Percentiles rank a stretch among this genome's conserved stretches.
Evolutionary conservation across 305 asterid species (phyloP).

Genomic region (Coffea humblotiana): DNA sequence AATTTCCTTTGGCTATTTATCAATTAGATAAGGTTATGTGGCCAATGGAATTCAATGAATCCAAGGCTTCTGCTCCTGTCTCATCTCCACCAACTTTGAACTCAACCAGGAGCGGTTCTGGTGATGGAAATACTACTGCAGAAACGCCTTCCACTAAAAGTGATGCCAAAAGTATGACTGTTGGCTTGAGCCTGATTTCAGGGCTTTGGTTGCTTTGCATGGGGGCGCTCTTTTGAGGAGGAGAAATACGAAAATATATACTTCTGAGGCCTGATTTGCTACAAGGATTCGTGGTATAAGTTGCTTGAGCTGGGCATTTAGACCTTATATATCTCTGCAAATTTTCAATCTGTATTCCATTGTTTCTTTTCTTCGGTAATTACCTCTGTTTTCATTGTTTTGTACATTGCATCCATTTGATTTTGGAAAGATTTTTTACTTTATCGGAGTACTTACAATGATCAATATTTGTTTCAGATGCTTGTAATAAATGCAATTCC

Average conservation of each 20-base stretch:
- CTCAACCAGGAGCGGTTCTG: conserved; percentile 20
- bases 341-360: not conserved
- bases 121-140: conserved; percentile 12
- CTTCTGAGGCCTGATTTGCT: not conserved
- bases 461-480: not conserved
- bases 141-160: conserved; percentile 15
- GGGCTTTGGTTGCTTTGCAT: conserved; percentile 43
- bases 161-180: conserved; percentile 36
- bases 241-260: not conserved
- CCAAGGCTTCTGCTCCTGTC: conserved; percentile 38
- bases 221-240: conserved; percentile 10
- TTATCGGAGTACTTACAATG: not conserved
- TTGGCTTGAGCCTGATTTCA: conserved; percentile 44
- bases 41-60: conserved; percentile 47
- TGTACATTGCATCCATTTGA: conserved; percentile 9
- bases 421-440: not conserved
- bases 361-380: not conserved
- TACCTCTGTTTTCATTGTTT: not conserved
- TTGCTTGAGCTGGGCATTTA: not conserved
- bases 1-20: conserved; percentile 69
- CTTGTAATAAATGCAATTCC: not conserved
- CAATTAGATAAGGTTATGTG: conserved; percentile 71
- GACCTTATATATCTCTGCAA: not conserved
- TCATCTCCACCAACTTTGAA: conserved; percentile 33
- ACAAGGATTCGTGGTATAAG: not conserved